phyloP scores from a whole-genome alignment of 2,329 filamentous ascomycete species.

The Pseudocercospora musae region DNA sequence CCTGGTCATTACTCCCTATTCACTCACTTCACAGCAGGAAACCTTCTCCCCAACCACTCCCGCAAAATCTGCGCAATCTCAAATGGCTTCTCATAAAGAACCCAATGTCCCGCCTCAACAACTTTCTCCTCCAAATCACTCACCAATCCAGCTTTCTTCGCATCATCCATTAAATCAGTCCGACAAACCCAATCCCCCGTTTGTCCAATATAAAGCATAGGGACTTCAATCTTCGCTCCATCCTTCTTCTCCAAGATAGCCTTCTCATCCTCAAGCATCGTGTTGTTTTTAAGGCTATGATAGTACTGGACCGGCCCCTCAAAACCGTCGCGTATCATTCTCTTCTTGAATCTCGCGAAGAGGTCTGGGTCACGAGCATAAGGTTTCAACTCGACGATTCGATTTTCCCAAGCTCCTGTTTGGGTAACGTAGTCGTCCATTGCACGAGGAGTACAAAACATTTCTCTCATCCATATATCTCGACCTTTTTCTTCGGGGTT shows the following conservation, averaged over 20 bases:
- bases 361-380: slow-evolving; percentile 35
- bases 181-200: slow-evolving; percentile 31
- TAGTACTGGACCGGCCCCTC: slow-evolving; percentile 41
- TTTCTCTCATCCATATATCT: slow-evolving; percentile 34
- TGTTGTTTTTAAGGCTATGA: slow-evolving; percentile 30
- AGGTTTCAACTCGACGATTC: slow-evolving; percentile 28
- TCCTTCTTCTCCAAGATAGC: slow-evolving; percentile 25
- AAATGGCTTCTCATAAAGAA: slow-evolving; percentile 29
- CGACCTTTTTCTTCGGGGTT: slow-evolving; percentile 24
- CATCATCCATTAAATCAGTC: slow-evolving; percentile 24
- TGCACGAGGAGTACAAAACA: slow-evolving; percentile 39
- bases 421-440: slow-evolving; percentile 35
- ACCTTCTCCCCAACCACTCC: slow-evolving; percentile 30
- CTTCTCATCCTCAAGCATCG: slow-evolving; percentile 30
- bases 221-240: slow-evolving; percentile 30
- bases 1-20: too few species aligned
- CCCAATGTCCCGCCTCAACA: slow-evolving; percentile 29
- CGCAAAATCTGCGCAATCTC: slow-evolving; percentile 24
- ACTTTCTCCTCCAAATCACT: slow-evolving; percentile 23
- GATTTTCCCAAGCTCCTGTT: slow-evolving; percentile 19
- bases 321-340: slow-evolving; percentile 33
- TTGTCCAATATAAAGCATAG: slow-evolving; percentile 35
- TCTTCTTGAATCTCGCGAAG: slow-evolving; percentile 35
- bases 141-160: slow-evolving; percentile 25
- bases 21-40: slow-evolving; percentile 29